Conservation (phyloP, 2,329 filamentous ascomycete species). For the Cadophora luteo-olivacea region DNA sequence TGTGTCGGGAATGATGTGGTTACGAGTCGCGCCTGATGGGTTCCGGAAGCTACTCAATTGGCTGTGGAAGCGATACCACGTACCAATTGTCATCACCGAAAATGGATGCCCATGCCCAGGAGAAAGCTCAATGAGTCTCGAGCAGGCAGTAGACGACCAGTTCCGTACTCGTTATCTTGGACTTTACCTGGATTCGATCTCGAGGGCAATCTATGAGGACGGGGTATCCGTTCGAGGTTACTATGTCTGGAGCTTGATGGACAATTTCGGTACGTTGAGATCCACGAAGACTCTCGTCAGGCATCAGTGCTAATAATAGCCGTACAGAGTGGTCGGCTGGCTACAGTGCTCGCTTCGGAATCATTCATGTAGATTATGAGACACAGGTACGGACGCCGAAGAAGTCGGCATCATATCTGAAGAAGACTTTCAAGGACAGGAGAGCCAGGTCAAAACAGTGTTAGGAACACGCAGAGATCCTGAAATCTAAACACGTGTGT, state of each 20-base stretch:
- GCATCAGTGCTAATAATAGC: slow-evolving; percentile 11
- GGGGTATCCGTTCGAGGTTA: slow-evolving; percentile 41
- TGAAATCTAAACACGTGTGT: background rate
- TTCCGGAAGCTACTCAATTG: slow-evolving; percentile 41
- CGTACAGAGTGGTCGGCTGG: slow-evolving; percentile 42
- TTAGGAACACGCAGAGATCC: background rate
- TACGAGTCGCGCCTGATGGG: slow-evolving; percentile 31
- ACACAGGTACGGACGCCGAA: slow-evolving; percentile 42
- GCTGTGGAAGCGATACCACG: slow-evolving; percentile 38
- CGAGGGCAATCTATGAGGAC: slow-evolving; percentile 39
- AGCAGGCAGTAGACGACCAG: slow-evolving; percentile 47
- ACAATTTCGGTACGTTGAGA: slow-evolving; percentile 45
- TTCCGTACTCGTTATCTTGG: slow-evolving; percentile 49
- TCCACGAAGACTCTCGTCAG: background rate
- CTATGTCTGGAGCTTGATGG: slow-evolving; percentile 46
- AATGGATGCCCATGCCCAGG: slow-evolving; percentile 47
- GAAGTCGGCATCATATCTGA: slow-evolving; percentile 38
- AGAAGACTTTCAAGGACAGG: slow-evolving; percentile 25
- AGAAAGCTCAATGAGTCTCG: slow-evolving; percentile 45
- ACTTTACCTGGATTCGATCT: slow-evolving; percentile 49
- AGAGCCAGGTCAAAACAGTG: background rate
- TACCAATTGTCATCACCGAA: slow-evolving; percentile 41
- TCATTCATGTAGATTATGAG: slow-evolving; percentile 41
- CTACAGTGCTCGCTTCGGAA: slow-evolving; percentile 41
- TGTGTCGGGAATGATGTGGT: slow-evolving; percentile 32